Conservation (phyloP, 2,329 filamentous ascomycete species). For the Clarireedia homoeocarpa region DNA sequence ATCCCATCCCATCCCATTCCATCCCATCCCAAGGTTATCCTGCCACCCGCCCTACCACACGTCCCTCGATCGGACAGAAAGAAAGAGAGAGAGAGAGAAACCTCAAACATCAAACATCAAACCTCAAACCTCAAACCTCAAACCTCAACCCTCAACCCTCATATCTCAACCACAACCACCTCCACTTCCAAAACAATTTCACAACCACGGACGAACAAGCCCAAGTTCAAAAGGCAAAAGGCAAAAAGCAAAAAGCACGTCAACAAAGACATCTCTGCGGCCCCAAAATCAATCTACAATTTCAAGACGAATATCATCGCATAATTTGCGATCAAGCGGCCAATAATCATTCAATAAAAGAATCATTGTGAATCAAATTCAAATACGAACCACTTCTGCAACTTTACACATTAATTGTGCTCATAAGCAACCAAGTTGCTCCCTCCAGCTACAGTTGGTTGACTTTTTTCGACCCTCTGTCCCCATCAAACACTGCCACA, state of each 20-base stretch:
- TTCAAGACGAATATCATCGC: background rate
- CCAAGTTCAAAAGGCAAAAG: background rate
- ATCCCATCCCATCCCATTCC: background rate
- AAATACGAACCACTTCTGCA: background rate
- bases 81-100: background rate
- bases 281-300: too few relatives aligned
- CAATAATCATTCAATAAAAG: background rate
- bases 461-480: background rate
- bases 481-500: background rate
- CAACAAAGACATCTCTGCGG: background rate
- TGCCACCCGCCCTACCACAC: too few relatives aligned
- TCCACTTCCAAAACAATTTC: background rate
- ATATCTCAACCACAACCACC: background rate
- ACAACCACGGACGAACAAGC: background rate
- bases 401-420: background rate
- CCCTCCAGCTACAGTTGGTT: background rate
- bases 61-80: too few relatives aligned
- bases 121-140: too few relatives aligned
- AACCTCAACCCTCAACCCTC: too few relatives aligned
- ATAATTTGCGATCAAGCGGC: conserved; percentile 1
- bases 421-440: background rate
- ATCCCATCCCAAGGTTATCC: background rate
- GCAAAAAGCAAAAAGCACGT: background rate
- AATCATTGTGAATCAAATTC: background rate
- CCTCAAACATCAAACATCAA: background rate